Conservation (phyloP, 2,329 filamentous ascomycete genomes). For the Teratosphaeria gauchensis region DNA sequence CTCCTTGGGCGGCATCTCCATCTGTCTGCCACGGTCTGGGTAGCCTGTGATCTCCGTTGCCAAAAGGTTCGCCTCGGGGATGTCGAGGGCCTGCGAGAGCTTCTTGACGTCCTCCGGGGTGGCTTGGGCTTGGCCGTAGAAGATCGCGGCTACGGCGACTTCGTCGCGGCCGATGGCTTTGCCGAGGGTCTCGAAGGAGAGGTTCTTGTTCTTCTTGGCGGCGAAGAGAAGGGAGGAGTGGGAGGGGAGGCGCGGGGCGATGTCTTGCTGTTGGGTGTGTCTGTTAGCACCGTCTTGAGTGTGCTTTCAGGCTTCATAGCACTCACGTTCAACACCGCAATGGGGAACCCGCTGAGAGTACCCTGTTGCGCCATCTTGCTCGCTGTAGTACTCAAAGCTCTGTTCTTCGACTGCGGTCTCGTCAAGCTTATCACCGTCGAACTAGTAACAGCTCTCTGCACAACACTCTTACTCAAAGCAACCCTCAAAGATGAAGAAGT, state of each 20-base stretch:
- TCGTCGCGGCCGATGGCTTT: slow-evolving; percentile 65
- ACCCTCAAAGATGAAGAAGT: background rate
- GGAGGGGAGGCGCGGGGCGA: slow-evolving; percentile 58
- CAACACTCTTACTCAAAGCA: background rate
- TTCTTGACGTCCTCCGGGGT: slow-evolving; percentile 59
- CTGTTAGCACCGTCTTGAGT: background rate
- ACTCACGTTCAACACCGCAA: slow-evolving; percentile 20
- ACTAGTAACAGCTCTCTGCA: background rate
- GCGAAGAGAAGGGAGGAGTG: slow-evolving; percentile 67
- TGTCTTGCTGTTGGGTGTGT: slow-evolving; percentile 43
- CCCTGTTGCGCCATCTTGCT: slow-evolving; percentile 10
- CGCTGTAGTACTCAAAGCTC: background rate
- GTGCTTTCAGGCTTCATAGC: background rate
- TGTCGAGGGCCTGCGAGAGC: slow-evolving; percentile 55
- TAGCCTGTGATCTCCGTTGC: slow-evolving; percentile 58
- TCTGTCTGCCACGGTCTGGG: slow-evolving; percentile 68
- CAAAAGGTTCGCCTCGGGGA: slow-evolving; percentile 46
- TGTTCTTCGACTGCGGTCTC: background rate
- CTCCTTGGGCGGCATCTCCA: slow-evolving; percentile 77
- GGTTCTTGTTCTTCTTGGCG: slow-evolving; percentile 64
- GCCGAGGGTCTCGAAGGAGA: slow-evolving; percentile 73
- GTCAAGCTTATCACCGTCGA: background rate
- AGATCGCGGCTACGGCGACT: slow-evolving; percentile 76
- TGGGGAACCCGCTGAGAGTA: slow-evolving; percentile 22
- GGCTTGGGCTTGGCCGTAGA: slow-evolving; percentile 78